Base-by-base conservation (phyloP, 306 rosid genomes). In the Trichosanthes truncata region DNA sequence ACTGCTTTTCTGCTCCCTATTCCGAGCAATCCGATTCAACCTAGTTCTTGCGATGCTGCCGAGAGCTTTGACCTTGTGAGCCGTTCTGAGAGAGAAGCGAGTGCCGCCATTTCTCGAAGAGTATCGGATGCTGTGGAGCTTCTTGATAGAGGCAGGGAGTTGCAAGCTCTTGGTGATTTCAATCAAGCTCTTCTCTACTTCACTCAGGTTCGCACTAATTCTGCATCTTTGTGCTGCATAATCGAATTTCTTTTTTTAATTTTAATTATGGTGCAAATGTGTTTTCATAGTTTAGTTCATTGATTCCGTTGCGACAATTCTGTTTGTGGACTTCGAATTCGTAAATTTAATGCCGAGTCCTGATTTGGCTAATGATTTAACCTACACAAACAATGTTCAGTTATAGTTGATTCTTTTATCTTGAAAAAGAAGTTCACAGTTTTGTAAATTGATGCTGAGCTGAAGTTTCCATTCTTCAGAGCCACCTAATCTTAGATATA, bases 81-180 rank as follows among this genome's bases (percentile, higher is more conserved):
- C 74, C 20, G 83, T 12, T 74, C 84, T 7, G 93, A 93, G 78
- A 86, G 78, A 84, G 86, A 85, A 46, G 91, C 90, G 1, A 93
- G 94, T 76, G 71, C 81, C 74, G 75, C 78, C 31, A 74, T 85
- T 74, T 84, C 94, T 17, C 82, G 43, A 15, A 87, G 94, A 86
- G 82, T 89, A 33, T 85, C 96, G 4, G 87, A 82, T 31, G 94
- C 90, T 2, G 87, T 88, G 79, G 89, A 86, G 20, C 84, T 91
- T 86, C 84, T 91, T 86, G 96, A 91, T 76, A 93, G 85, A 76
- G 97, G 94, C 20, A 91, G 89, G 68, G 94, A 88, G 46, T 87
- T 87, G 77, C 94, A 89, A 80, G 94, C 94, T 36, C 84, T 59
- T 49, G 92, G 94, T 41, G 93, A 93, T 84, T 93, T 89, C 31